Evolutionary conservation across 2,329 filamentous ascomycete genomes (phyloP), one percentile per base, ranked within the genome.

Genomic region (Kalaharituber pfeilii): DNA sequence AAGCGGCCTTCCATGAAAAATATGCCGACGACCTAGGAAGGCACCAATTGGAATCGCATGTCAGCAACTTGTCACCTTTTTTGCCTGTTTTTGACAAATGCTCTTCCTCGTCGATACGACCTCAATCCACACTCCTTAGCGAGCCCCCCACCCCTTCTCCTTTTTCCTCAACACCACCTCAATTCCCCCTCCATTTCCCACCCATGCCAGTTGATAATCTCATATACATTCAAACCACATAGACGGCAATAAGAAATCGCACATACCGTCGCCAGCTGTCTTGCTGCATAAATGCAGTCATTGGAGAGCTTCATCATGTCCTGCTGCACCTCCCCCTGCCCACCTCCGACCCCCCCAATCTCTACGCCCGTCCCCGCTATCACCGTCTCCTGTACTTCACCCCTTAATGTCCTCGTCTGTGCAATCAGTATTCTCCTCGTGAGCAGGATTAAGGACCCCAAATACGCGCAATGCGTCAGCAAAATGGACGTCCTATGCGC

Each of bases 191-290:
- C n/a, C n/a, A n/a, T n/a, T n/a, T n/a, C n/a, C n/a, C n/a, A n/a
- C n/a, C n/a, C n/a, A n/a, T n/a, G n/a, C n/a, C n/a, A n/a, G n/a
- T n/a, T n/a, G n/a, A n/a, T n/a, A n/a, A n/a, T n/a, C n/a, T n/a
- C n/a, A n/a, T n/a, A n/a, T n/a, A n/a, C n/a, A n/a, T n/a, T n/a
- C n/a, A n/a, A n/a, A 36, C n/a, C n/a, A n/a, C n/a, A n/a, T n/a
- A n/a, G n/a, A n/a, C n/a, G n/a, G n/a, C n/a, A n/a, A 28, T 15
- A 26, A 25, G n/a, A 18, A 26, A 29, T 15, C 13, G 6, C 42
- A 50, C 26, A 33, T 25, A 61, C 59, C 50, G 52, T 61, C 36
- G 59, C 59, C 50, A 61, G 56, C 42, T 61, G 59, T n/a, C 56
- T 56, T 33, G 56, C 59, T 25, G 58, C 59, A 53, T 56, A 55